Percentiles rank a stretch among this genome's conserved stretches.
These are phyloP conservation scores for Colletotrichum horii DNA, from an alignment of 2,329 filamentous ascomycete species.

Conservation along the genomic window DNA sequence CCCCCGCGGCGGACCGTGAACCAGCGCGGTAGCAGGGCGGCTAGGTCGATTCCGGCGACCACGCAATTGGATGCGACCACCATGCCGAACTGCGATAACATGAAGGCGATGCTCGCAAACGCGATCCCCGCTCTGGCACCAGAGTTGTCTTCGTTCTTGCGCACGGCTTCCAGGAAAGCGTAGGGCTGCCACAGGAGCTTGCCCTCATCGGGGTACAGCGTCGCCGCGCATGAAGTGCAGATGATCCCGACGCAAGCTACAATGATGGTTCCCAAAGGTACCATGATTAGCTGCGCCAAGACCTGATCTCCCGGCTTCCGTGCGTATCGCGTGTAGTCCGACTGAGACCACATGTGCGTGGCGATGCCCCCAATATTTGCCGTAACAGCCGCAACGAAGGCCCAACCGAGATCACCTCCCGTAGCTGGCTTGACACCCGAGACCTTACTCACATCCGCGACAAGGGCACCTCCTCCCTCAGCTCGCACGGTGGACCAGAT, in stretches of 20 bases:
- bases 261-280: constrained; percentile 25
- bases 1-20: constrained; percentile 6
- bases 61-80: constrained; percentile 4
- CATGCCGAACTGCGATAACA: constrained; percentile 10
- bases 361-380: constrained; percentile 28
- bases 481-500: constrained; percentile 30
- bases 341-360: constrained; percentile 27
- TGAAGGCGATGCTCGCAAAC: constrained; percentile 13
- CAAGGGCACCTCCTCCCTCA: constrained; percentile 22
- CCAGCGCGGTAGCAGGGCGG: constrained; percentile 27
- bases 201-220: constrained; percentile 23
- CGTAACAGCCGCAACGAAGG: constrained; percentile 27
- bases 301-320: constrained; percentile 27
- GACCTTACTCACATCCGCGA: constrained; percentile 17
- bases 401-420: constrained; percentile 23
- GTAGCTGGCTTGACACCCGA: constrained; percentile 17
- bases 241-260: constrained; percentile 30
- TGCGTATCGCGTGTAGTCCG: constrained; percentile 29
- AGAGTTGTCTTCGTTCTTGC: neutral
- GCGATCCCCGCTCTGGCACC: neutral
- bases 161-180: constrained; percentile 24
- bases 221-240: constrained; percentile 27
- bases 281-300: constrained; percentile 26
- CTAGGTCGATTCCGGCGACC: constrained; percentile 26
- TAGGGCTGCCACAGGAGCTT: constrained; percentile 30